Conservation (phyloP, 352 stramenopile genomes). For the Globisporangium cystogenes region DNA sequence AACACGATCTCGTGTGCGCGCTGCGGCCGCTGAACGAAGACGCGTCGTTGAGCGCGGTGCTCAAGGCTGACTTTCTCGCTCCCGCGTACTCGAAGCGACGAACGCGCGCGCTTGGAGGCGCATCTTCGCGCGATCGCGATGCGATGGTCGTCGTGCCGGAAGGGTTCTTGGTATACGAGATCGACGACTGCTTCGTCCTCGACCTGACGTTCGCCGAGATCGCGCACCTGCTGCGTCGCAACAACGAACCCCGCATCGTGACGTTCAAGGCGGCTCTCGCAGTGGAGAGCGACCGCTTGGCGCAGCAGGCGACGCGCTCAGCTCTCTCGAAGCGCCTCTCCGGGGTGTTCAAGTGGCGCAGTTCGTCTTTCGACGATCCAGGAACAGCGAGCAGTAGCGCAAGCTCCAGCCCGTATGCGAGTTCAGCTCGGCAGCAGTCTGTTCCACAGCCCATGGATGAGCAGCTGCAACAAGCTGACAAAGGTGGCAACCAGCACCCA, state of each 20-base stretch:
- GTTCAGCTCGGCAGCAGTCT: conserved; percentile 8
- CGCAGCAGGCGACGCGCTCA: conserved; percentile 10
- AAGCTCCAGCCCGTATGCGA: conserved; percentile 18
- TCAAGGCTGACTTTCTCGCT: conserved; percentile 39
- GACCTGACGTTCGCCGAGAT: conserved; percentile 60
- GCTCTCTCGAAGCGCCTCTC: conserved; percentile 42
- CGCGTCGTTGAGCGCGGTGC: conserved; percentile 34
- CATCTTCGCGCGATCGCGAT: neutral
- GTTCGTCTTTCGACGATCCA: conserved; percentile 18
- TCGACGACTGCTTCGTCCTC: conserved; percentile 50
- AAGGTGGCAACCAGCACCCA: neutral
- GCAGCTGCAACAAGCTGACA: neutral
- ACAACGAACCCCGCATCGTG: conserved; percentile 33
- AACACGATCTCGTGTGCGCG: conserved; percentile 34
- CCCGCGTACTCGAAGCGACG: conserved; percentile 24
- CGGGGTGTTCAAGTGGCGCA: conserved; percentile 40
- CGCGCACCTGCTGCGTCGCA: conserved; percentile 44
- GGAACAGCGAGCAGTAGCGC: conserved; percentile 9
- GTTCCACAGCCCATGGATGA: conserved; percentile 13
- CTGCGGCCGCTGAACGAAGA: conserved; percentile 48
- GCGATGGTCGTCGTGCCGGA: conserved; percentile 36
- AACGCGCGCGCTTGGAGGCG: neutral
- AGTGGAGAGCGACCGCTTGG: conserved; percentile 22
- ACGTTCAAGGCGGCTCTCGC: conserved; percentile 54
- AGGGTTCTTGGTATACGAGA: conserved; percentile 58